Base-by-base conservation (phyloP, 192 early-diverging fungal species). In the Kickxella alabastrina region DNA sequence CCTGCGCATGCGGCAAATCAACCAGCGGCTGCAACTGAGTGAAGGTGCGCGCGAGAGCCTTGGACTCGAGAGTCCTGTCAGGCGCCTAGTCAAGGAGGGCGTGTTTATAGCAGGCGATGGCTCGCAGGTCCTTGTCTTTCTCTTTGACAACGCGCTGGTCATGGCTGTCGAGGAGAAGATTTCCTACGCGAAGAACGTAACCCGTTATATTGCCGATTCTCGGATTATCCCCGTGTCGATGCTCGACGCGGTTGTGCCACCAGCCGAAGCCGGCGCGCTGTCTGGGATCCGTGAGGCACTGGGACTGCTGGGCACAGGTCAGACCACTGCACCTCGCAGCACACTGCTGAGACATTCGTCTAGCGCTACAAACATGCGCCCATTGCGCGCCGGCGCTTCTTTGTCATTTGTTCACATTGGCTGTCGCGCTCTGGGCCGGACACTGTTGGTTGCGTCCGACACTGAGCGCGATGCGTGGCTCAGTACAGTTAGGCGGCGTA, bases 121-220 rank as follows among this genome's bases (percentile, higher is more conserved):
- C 1, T 32, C 39, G 3, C 61, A 60, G 15, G 67, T 76, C 52
- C 65, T 76, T 21, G 67, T 61, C 49, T 76, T 76, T 26, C 52
- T 76, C 13, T 69, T 76, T 31, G 73, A 76, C 54, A 76, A 76
- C 18, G 50, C 73, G 28, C 73, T 76, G 32, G 53, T 76, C 21
- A 59, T 76, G 61, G 73, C 73, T 13, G 24, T 42, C 28, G 73
- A 76, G 32, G 58, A 70, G 27, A 49, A 43, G 27, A 62, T 70
- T 18, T 35, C 62, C 1, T 49, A 76, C 18, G 73, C 73, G 5
- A 60, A 57, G 29, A 52, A 54, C 38, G 53, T 76, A n/a, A 45
- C 67, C 36, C 61, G 55, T 5, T 76, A 76, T 22, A 52, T 55
- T n/a, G 67, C 67, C 23, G 73, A 76, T 44, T 54, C 61, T 31